A percentile compares a stretch with the other conserved stretches of the same genome.
These are phyloP conservation scores for Kuraishia capsulata DNA, from an alignment of 805 yeast genomes.

Conservation along the genomic window DNA sequence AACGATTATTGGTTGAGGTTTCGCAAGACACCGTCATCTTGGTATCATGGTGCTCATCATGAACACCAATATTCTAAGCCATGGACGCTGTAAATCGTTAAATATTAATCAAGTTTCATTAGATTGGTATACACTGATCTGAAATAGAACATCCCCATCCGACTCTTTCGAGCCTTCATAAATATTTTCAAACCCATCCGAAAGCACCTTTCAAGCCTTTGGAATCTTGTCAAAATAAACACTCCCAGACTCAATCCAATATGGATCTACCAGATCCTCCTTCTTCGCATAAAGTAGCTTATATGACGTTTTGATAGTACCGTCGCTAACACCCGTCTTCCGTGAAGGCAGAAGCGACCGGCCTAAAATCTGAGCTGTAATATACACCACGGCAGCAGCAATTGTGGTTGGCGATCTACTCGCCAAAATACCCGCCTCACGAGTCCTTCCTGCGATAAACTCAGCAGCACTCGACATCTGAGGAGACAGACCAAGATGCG, in stretches of 20 bases:
- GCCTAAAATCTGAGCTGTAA: conserved; percentile 85
- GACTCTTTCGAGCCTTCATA: too few species aligned
- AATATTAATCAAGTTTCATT: too few species aligned
- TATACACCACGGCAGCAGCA: conserved; percentile 94
- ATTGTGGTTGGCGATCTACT: conserved; percentile 96
- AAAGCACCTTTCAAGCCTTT: not conserved
- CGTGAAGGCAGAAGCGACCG: conserved; percentile 66
- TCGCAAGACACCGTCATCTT: too few species aligned
- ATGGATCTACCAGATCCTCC: conserved; percentile 63
- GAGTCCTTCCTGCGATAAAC: conserved; percentile 80
- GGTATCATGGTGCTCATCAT: too few species aligned
- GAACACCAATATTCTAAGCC: too few species aligned
- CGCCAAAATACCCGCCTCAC: conserved; percentile 87
- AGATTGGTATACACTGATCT: too few species aligned
- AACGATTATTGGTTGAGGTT: too few species aligned
- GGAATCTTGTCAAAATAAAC: conserved; percentile 36
- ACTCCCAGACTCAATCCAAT: conserved; percentile 65
- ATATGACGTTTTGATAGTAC: conserved; percentile 90
- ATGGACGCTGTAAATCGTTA: too few species aligned
- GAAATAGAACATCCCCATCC: too few species aligned
- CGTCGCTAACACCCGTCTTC: conserved; percentile 93
- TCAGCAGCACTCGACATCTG: conserved; percentile 90
- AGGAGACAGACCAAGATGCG: conserved; percentile 83
- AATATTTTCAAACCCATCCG: not conserved
- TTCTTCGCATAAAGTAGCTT: conserved; percentile 71